These are phyloP conservation scores for Aegilops sharonensis DNA, from an alignment of 176 grass and related monocot species.

Conservation along the genomic window DNA sequence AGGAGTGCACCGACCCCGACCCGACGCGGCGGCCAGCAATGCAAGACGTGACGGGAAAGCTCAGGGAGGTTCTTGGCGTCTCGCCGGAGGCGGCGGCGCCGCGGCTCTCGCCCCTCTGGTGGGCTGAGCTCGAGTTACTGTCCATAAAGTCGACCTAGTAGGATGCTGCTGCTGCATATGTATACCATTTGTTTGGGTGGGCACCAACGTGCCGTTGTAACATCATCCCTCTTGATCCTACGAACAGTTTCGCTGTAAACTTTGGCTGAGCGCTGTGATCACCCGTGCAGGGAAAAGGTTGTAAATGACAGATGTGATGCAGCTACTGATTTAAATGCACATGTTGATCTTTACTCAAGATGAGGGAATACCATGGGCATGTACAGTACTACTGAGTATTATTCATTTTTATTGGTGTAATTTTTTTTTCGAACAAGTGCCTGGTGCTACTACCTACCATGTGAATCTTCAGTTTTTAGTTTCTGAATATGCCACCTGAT, in stretches of 20 bases:
- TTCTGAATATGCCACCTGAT: neutral
- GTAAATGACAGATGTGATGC: neutral
- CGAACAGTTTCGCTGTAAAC: neutral
- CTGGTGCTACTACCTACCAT: neutral
- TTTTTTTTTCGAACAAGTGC: neutral
- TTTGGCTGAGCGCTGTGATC: conserved; percentile 3
- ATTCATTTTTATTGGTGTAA: neutral
- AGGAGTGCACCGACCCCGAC: conserved; percentile 60
- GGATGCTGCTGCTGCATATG: conserved; percentile 5
- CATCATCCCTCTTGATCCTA: neutral
- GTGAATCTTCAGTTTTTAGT: neutral
- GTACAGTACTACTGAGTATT: neutral
- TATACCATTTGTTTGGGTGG: conserved; percentile 9
- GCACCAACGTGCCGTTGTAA: conserved; percentile 26
- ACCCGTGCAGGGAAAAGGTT: neutral
- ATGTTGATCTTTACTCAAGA: conserved; percentile 26
- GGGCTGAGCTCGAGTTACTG: conserved; percentile 94
- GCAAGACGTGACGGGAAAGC: conserved; percentile 50
- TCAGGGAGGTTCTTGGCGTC: conserved; percentile 48
- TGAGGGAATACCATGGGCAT: conserved; percentile 15
- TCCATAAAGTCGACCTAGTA: conserved; percentile 71
- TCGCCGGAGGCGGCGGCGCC: conserved; percentile 76
- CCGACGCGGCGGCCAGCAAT: conserved; percentile 50
- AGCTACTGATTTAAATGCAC: neutral
- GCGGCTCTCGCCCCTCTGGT: conserved; percentile 87